A percentile compares a stretch with the other conserved stretches of the same genome.
These are phyloP conservation scores for Penicillium sp. DNA, from an alignment of 2,329 filamentous ascomycete species.

Conservation along the genomic window DNA sequence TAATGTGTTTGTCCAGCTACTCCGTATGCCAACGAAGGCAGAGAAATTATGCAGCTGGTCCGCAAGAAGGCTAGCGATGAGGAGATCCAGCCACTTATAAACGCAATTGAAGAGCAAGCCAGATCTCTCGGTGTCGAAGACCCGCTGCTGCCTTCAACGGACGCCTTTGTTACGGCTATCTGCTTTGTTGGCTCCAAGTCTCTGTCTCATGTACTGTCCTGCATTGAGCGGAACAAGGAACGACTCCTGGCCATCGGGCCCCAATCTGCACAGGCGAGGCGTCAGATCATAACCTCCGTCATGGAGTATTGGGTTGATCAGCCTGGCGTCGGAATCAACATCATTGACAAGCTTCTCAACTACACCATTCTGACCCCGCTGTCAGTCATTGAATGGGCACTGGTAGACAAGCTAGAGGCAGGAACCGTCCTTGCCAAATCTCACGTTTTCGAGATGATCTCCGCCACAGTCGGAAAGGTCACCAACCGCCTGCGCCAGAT, in stretches of 20 bases:
- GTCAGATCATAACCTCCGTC: constrained; percentile 82
- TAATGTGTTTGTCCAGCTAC: no score
- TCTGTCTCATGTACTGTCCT: constrained; percentile 86
- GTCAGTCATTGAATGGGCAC: constrained; percentile 81
- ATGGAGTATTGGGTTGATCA: constrained; percentile 90
- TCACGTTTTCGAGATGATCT: constrained; percentile 82
- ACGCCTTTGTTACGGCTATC: constrained; percentile 86
- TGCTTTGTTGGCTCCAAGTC: constrained; percentile 93
- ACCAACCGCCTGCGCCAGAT: constrained; percentile 77
- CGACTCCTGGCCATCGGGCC: constrained; percentile 71
- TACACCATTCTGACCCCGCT: constrained; percentile 85
- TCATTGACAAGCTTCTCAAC: constrained; percentile 93
- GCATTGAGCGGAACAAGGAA: constrained; percentile 89
- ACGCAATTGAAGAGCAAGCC: constrained; percentile 67
- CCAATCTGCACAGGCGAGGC: constrained; percentile 63
- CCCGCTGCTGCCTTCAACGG: constrained; percentile 71
- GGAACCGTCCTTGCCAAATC: constrained; percentile 62
- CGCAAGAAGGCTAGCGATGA: constrained; percentile 76
- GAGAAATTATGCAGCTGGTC: constrained; percentile 68
- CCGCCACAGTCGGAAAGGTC: constrained; percentile 81
- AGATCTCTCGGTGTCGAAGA: constrained; percentile 61
- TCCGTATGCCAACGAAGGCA: constrained; percentile 76
- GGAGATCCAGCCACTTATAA: constrained; percentile 73
- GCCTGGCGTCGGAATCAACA: constrained; percentile 80
- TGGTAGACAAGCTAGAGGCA: constrained; percentile 59